Conservation (phyloP, 768 basidiomycete genomes). For the Tylopilus subfusipes region DNA sequence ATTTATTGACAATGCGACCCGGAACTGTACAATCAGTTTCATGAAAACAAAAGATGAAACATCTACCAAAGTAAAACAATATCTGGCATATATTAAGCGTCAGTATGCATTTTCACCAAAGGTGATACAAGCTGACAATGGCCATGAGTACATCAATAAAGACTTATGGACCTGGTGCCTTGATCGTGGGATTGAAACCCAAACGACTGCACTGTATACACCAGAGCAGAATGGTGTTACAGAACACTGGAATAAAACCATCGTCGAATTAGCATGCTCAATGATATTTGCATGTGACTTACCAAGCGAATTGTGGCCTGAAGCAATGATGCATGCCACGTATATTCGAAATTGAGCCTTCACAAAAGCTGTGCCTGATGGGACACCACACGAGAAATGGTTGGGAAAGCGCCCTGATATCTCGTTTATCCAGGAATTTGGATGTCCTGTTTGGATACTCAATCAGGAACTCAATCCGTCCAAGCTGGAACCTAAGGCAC, state of each 20-base stretch:
- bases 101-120: background rate
- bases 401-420: background rate
- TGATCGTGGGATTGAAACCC: slow-evolving; percentile 26
- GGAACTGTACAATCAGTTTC: too few species aligned
- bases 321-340: background rate
- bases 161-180: background rate
- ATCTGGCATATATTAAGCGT: background rate
- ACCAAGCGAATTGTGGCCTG: background rate
- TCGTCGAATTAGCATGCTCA: slow-evolving; percentile 24
- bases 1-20: too few species aligned
- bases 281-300: background rate
- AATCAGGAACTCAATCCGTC: background rate
- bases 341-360: background rate
- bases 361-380: background rate
- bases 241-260: slow-evolving; percentile 35
- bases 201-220: slow-evolving; percentile 35
- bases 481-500: background rate
- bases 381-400: background rate
- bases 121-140: background rate
- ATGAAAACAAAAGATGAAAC: too few species aligned
- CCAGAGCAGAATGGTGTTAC: slow-evolving; percentile 38
- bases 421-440: background rate
- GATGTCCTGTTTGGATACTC: background rate
- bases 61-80: too few species aligned
- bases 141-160: background rate